Percentiles rank a stretch among this genome's conserved stretches.
These are phyloP conservation scores for Paecilomyces sp. DNA, from an alignment of 2,329 filamentous ascomycete genomes.

Conservation along the genomic window DNA sequence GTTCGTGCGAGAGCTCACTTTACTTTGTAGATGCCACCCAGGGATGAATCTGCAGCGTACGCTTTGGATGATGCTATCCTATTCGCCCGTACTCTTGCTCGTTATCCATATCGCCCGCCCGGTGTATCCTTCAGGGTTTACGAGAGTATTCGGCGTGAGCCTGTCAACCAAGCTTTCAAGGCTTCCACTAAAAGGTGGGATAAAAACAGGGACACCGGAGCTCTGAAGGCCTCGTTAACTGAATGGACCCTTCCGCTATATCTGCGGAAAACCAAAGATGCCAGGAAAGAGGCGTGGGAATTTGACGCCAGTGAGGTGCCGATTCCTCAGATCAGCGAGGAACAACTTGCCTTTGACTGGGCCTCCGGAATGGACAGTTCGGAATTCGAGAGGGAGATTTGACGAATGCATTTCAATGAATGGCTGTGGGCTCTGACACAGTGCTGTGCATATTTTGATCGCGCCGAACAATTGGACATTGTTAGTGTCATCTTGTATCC, in stretches of 20 bases:
- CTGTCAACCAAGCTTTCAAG: conserved; percentile 33
- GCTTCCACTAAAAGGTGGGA: conserved; percentile 32
- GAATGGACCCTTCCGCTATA: conserved; percentile 32
- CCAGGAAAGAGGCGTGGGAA: conserved; percentile 25
- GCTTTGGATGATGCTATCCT: conserved; percentile 40
- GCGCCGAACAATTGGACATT: too few relatives aligned
- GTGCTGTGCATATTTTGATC: too few relatives aligned
- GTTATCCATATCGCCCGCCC: conserved; percentile 25
- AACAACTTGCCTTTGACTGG: neutral
- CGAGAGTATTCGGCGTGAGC: conserved; percentile 28
- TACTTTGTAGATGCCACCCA: conserved; percentile 38
- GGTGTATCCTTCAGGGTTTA: conserved; percentile 29
- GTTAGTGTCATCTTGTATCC: too few relatives aligned
- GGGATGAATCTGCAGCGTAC: conserved; percentile 39
- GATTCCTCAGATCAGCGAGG: conserved; percentile 15
- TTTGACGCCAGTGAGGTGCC: conserved; percentile 28
- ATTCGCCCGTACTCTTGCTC: conserved; percentile 31
- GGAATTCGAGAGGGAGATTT: neutral
- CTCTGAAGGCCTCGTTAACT: conserved; percentile 27
- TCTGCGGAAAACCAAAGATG: conserved; percentile 20
- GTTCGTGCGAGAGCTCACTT: neutral
- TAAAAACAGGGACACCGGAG: conserved; percentile 30
- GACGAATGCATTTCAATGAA: neutral
- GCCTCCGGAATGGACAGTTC: neutral
- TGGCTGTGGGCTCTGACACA: neutral